phyloP scores from a whole-genome alignment of 1,139 yeast genomes.

The Wickerhamomyces sp. region DNA sequence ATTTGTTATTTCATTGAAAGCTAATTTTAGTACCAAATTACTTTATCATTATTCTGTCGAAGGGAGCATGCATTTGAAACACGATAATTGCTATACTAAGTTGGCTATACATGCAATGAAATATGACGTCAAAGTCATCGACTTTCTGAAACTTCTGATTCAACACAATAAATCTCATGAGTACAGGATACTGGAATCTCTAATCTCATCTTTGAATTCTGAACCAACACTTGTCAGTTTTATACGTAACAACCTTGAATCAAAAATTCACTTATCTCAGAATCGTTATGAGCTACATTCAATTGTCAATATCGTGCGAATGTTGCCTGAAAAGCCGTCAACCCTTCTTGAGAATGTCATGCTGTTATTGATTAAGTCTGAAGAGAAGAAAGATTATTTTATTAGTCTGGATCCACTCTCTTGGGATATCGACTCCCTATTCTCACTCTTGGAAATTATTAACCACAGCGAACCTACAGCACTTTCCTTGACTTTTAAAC shows the following conservation, averaged over 20 bases:
- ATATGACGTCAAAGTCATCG: conserved; percentile 8
- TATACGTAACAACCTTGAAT: conserved; percentile 21
- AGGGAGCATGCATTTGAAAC: conserved; percentile 4
- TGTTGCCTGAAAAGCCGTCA: not conserved
- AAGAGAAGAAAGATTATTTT: not conserved
- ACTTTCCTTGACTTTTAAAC: not conserved
- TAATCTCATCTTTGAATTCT: not conserved
- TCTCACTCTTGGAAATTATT: not conserved
- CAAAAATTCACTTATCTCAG: conserved; percentile 14
- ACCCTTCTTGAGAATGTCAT: not conserved
- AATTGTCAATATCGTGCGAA: conserved; percentile 8
- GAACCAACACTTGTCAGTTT: conserved; percentile 6
- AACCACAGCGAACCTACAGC: not conserved
- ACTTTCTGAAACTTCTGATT: conserved; percentile 15
- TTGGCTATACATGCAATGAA: conserved; percentile 6
- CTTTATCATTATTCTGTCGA: not conserved
- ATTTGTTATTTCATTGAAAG: conserved; percentile 11
- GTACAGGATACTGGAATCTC: conserved; percentile 11
- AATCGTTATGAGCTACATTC: conserved; percentile 9
- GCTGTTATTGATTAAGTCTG: not conserved
- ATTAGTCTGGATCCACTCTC: not conserved
- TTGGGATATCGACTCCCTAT: not conserved
- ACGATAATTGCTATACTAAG: conserved; percentile 11
- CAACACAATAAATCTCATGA: conserved; percentile 13
- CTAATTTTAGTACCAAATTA: conserved; percentile 13